Evolutionary conservation across 148 eudicot genomes (phyloP).

Genomic region (Fagopyrum tataricum): DNA sequence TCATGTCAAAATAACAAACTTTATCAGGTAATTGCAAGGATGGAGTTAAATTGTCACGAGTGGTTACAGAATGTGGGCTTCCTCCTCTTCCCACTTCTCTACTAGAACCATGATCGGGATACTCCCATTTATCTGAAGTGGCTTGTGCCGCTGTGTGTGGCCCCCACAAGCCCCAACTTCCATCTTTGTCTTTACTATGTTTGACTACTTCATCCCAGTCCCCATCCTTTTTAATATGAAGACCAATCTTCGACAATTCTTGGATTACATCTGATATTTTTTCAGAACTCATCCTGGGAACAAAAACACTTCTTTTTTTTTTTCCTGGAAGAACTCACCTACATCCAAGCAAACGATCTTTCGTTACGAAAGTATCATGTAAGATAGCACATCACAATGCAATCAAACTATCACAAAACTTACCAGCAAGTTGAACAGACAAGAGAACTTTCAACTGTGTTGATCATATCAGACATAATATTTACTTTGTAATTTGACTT

Average conservation of each 20-base stretch:
- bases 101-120: constrained; percentile 15
- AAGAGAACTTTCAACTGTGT: not conserved
- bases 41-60: not conserved
- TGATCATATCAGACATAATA: not conserved
- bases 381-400: not conserved
- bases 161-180: constrained; percentile 22
- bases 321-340: not conserved
- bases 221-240: constrained; percentile 35
- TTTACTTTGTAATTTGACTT: not conserved
- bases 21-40: not conserved
- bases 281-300: constrained; percentile 4
- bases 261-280: constrained; percentile 17
- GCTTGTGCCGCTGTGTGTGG: constrained; percentile 28
- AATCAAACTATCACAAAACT: not conserved
- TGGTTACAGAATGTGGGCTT: not conserved
- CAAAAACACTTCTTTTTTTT: not conserved
- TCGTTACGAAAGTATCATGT: not conserved
- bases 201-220: constrained; percentile 42
- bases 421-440: not conserved
- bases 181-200: constrained; percentile 35
- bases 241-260: constrained; percentile 29
- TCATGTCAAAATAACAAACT: not conserved
- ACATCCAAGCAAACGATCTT: not conserved
- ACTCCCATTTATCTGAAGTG: constrained; percentile 17
- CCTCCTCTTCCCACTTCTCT: constrained; percentile 1